phyloP scores from a whole-genome alignment of 2,329 filamentous ascomycete species.

The Cercospora sp. region DNA sequence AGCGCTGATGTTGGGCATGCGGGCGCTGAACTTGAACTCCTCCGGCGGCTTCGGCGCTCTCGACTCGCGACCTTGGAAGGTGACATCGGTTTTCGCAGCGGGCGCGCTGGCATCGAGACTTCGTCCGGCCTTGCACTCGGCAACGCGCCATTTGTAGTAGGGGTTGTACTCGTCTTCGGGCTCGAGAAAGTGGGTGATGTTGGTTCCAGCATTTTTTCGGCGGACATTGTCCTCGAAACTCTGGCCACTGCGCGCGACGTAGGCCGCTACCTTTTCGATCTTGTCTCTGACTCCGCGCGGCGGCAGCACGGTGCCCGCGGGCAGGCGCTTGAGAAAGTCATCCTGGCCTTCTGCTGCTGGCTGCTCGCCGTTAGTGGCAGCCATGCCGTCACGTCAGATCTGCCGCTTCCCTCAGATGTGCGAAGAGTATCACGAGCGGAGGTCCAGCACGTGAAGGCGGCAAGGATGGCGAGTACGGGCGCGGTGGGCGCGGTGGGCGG shows the following conservation, averaged over 20 bases:
- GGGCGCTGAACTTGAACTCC: slow-evolving; percentile 88
- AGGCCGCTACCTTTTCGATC: slow-evolving; percentile 93
- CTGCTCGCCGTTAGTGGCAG: slow-evolving; percentile 34
- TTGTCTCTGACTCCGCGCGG: slow-evolving; percentile 79
- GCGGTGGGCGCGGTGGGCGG: neutral
- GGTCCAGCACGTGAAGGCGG: neutral
- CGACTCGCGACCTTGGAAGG: slow-evolving; percentile 61
- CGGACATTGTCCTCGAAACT: slow-evolving; percentile 81
- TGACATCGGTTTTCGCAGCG: slow-evolving; percentile 31
- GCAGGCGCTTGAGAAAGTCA: slow-evolving; percentile 71
- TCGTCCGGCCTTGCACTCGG: slow-evolving; percentile 80
- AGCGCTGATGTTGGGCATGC: slow-evolving; percentile 95
- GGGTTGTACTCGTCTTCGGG: slow-evolving; percentile 78
- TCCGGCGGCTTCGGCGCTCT: slow-evolving; percentile 81
- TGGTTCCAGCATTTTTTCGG: slow-evolving; percentile 77
- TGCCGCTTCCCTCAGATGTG: slow-evolving; percentile 3
- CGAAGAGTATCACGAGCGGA: neutral
- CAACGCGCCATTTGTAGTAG: slow-evolving; percentile 88
- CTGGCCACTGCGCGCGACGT: slow-evolving; percentile 68
- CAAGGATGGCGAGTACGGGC: neutral
- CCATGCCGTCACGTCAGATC: slow-evolving; percentile 27
- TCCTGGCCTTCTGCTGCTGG: slow-evolving; percentile 32
- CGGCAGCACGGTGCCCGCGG: slow-evolving; percentile 80
- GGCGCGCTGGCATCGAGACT: slow-evolving; percentile 66
- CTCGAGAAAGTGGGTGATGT: slow-evolving; percentile 89